phyloP scores from a whole-genome alignment of 139 green algal species.

The Closterium sp. region DNA sequence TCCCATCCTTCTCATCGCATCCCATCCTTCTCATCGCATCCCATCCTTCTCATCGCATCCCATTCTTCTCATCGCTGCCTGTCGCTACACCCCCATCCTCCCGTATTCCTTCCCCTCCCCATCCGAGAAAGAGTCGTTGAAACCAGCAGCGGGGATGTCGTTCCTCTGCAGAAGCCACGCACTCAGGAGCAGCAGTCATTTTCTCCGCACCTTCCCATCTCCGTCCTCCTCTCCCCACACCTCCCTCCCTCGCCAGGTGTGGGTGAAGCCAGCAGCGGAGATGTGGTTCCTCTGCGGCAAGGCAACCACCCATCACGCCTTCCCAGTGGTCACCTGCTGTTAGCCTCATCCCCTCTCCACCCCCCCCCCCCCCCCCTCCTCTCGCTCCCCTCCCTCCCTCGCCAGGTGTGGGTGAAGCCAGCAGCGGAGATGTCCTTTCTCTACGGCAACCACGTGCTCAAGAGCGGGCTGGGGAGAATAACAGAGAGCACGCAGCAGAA shows the following conservation, averaged over 20 bases:
- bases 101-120: conserved; percentile 59
- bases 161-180: not conserved
- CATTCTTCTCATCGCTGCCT: too few relatives aligned
- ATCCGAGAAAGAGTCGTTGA: not conserved
- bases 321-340: not conserved
- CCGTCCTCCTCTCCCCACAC: not conserved
- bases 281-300: conserved; percentile 63
- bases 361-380: not conserved
- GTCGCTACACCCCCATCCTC: too few relatives aligned
- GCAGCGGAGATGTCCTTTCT: conserved; percentile 96
- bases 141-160: conserved; percentile 1
- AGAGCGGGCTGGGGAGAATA: conserved; percentile 93
- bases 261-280: conserved; percentile 2
- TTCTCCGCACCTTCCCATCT: not conserved
- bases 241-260: conserved; percentile 56
- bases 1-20: too few relatives aligned
- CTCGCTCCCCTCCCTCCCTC: conserved; percentile 52
- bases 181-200: not conserved
- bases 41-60: too few relatives aligned
- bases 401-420: conserved; percentile 91
- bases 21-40: too few relatives aligned
- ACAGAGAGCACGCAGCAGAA: conserved; percentile 88
- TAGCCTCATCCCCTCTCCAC: not conserved
- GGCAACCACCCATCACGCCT: not conserved
- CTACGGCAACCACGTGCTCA: conserved; percentile 98